Percentiles rank a stretch among this genome's conserved stretches.
These are phyloP conservation scores for Zostera marina DNA, from an alignment of 116 monocot genomes.

Conservation along the genomic window DNA sequence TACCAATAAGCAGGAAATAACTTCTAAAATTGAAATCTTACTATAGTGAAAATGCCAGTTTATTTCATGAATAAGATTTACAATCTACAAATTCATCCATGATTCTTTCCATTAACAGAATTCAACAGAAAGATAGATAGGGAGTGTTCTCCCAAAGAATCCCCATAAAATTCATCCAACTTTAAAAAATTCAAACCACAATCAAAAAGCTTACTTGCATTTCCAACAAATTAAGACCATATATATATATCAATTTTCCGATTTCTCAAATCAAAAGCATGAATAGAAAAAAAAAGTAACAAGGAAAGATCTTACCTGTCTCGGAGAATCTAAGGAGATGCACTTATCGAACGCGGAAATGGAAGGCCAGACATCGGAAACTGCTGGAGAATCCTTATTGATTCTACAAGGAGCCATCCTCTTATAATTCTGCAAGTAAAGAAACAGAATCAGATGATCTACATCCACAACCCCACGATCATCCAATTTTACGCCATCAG, in stretches of 20 bases:
- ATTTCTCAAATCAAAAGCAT: not conserved
- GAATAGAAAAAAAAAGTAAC: not conserved
- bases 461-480: slow-evolving; percentile 19
- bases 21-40: too few species aligned
- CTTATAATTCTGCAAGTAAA: slow-evolving; percentile 79
- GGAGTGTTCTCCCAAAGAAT: too few species aligned
- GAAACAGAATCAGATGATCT: slow-evolving; percentile 45
- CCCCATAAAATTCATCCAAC: too few species aligned
- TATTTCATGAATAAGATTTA: too few species aligned
- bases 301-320: slow-evolving; percentile 33
- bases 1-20: too few species aligned
- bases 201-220: not conserved
- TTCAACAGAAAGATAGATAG: too few species aligned
- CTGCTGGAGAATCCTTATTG: slow-evolving; percentile 51
- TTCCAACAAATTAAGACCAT: not conserved
- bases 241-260: too few species aligned
- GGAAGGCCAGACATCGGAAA: slow-evolving; percentile 85
- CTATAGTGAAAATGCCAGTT: too few species aligned
- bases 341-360: slow-evolving; percentile 71
- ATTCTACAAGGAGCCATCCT: slow-evolving; percentile 32
- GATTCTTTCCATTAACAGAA: too few species aligned
- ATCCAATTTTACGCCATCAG: slow-evolving; percentile 10
- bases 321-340: slow-evolving; percentile 68
- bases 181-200: too few species aligned
- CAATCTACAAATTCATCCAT: too few species aligned